Base-by-base conservation (phyloP, 768 basidiomycete genomes). In the Jaapia argillacea region DNA sequence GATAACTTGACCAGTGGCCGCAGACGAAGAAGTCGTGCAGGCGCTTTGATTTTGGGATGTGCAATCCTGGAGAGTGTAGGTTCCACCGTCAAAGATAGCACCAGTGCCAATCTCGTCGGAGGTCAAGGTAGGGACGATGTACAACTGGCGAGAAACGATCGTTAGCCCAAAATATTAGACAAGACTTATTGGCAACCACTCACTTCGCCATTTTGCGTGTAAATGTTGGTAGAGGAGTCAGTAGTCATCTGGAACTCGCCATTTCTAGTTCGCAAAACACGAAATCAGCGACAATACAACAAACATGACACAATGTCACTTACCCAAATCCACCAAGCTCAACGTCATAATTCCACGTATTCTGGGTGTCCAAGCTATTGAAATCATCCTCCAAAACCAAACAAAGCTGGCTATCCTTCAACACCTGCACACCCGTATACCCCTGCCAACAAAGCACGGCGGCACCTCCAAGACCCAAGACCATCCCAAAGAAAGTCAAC, bases 171-270 rank as follows among this genome's bases (percentile, higher is more conserved):
- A n/a, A n/a, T n/a, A n/a, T n/a, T n/a, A n/a, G n/a, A n/a, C n/a
- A n/a, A n/a, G n/a, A n/a, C n/a, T n/a, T n/a, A n/a, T n/a, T n/a
- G n/a, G n/a, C n/a, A n/a, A n/a, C n/a, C n/a, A 33, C 28, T 33
- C 28, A 33, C 28, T 16, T 33, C 28, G 6, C 69, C 68, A 56
- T 75, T 65, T 33, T 67, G 55, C 37, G 73, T 58, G 61, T 67
- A 74, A 3, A 66, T 54, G 53, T 72, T 72, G 40, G 60, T 53
- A 6, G 46, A 28, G 4, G 52, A 52, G 14, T 54, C 51, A 4
- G 74, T 76, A 23, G 74, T 69, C 71, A 74, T 75, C 55, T 77
- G 66, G 53, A 79, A 79, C 54, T 75, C 70, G 53, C 70, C 70
- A 53, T 74, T 72, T 4, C 45, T 44, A 42, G n/a, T n/a, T 2